Base-by-base conservation (phyloP, 208 protist species). In the Wallacemonas sp. region DNA sequence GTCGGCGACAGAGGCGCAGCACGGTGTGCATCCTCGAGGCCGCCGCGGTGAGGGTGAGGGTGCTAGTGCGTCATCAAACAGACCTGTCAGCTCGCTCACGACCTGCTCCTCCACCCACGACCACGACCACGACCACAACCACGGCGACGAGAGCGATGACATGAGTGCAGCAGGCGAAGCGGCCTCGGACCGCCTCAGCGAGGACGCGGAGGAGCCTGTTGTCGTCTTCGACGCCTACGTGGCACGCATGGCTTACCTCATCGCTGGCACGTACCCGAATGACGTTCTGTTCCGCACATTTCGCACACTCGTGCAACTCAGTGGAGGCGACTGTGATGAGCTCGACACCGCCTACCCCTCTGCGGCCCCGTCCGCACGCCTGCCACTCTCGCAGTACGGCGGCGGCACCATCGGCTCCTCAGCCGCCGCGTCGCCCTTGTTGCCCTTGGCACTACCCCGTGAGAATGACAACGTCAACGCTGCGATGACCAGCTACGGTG, bases 201-300 rank as follows among this genome's bases (percentile, higher is more conserved):
- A 58, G 0, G 73, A 77, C 2, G 22, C 17, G 56, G 67, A 64
- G 19, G 59, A 68, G 24, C 64, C 68, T 2, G 66, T 26, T 17
- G 80, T 93, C 27, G 58, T 64, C 44, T 94, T 94, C 42, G 84
- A 91, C 54, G 80, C 88, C 14, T 86, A 90, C 53, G 62, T 91
- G 22, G 78, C 83, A 9, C 82, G 88, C 59, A 88, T 94, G 82
- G 66, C 79, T 15, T 84, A 74, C 41, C 78, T 80, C 39, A 91
- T 94, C 56, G 79, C 87, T 17, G 88, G 88, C n/a, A 70, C 70
- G 19, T 94, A 90, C 68, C 75, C 84, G 14, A 62, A 61, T 4
- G 88, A 91, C 38, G 55, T 88, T 0, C 55, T 94, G 17, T 82
- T 82, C 14, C 75, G 71, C 39, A 80, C 79, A 11, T 94, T 91